Evolutionary conservation across 75 land plant genomes (phyloP), one percentile per base, ranked within the genome.

Genomic region (Azolla pinnata): DNA sequence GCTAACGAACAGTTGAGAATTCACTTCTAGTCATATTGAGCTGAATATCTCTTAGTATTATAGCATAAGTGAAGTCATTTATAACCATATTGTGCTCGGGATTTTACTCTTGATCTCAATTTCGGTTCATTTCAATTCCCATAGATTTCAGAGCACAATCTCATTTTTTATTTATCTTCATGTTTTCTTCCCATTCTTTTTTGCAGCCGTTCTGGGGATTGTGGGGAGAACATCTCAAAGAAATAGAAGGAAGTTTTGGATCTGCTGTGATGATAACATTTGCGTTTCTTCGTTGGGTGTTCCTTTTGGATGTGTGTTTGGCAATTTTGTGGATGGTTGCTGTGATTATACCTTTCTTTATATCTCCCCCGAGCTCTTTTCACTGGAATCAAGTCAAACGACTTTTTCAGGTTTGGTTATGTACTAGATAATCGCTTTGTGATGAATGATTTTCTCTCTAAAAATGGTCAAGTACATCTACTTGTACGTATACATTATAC

Each of bases 231-330:
- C 29, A 52, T 3, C 44, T 70, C 19, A 70, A 70, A 46, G 59
- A 61, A 9, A 70, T 70, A 18, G 73, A 70, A 47, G 69, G 67
- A n/a, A 70, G 40, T 31, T 70, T 63, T 70, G 73, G 73, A 31
- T 70, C 73, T 31, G 56, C 73, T 0, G 67, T 70, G 54, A 64
- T 70, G 73, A 16, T 70, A 9, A 64, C 61, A 40, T 70, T 70
- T 70, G 67, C 67, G n/a, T 70, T 70, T 34, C 42, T 70, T 31
- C 66, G 73, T 20, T 70, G 66, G 61, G 67, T 70, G 33, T 64
- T 70, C n/a, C 53, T 70, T 16, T 55, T 70, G 1, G 57, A 70
- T 56, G 32, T 48, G 0, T 2, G 57, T 19, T 57, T 70, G 3
- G 29, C 61, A 1, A 14, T 62, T 2, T 19, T 70, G 25, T 70